Evolutionary conservation across 208 protist genomes (phyloP), one percentile per base, ranked within the genome.

Genomic region (Acanthamoeba castellanii): DNA sequence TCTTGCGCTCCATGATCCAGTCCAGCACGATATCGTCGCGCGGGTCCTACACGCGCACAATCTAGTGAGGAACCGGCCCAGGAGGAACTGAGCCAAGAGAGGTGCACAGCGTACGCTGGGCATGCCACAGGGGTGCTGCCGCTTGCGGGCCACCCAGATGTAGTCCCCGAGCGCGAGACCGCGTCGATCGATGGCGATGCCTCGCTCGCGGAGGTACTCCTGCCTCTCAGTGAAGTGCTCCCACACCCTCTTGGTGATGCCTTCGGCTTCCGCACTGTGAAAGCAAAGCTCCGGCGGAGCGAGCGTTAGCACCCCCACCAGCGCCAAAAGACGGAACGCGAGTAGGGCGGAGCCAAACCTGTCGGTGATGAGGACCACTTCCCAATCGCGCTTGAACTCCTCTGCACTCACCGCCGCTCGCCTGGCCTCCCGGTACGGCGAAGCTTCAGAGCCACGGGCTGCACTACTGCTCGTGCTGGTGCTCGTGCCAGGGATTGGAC

Each of bases 1-100:
- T 89, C 34, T 89, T 89, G 18, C 82, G 47, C 82, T 89, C 82
- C 55, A 89, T 37, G 34, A 89, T 89, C 82, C 82, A 89, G 55
- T 89, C 82, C 34, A 89, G 55, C 47, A 89, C 52, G 20, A 45
- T 25, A 18, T 64, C 82, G 16, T 89, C 82, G 0, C n/a, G 1
- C n/a, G 82, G 13, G 18, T 16, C 20, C n/a, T 7, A 57, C 20
- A 87, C 78, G 27, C 42, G 22, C 30, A 61, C 25, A 25, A n/a
- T n/a, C 45, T 3, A 55, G 16, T 37, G 74, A 84, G 76, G 25
- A 84, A 8, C 3, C 20, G 42, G 42, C 4, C 42, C 6, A 20
- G 61, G 11, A 68, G 61, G 2, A n/a, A 68, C 20, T 68, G 61
- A 22, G 8, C 20, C 61, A 30, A 22, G 52, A 5, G 52, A 20